Conservation (phyloP, 805 yeast genomes). For the Schwanniomyces polymorphus region DNA sequence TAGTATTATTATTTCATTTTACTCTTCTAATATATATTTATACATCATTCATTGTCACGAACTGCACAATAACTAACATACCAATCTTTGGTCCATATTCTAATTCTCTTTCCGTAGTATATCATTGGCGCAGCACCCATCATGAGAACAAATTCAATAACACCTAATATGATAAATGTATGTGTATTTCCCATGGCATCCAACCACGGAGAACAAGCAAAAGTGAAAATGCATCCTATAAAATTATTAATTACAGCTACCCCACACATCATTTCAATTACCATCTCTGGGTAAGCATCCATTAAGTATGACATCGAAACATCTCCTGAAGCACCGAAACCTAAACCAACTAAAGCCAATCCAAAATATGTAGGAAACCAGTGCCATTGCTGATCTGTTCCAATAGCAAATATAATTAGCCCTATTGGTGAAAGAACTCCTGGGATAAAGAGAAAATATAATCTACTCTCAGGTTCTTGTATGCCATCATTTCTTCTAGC, state of each 20-base stretch:
- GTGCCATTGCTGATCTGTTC: conserved; percentile 34
- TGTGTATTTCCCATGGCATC: conserved; percentile 34
- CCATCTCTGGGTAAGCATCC: conserved; percentile 43
- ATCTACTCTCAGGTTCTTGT: conserved; percentile 37
- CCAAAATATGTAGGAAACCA: conserved; percentile 41
- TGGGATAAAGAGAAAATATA: conserved; percentile 34
- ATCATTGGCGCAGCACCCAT: conserved; percentile 29
- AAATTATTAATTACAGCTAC: conserved; percentile 38
- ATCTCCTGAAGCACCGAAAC: conserved; percentile 40
- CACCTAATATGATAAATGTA: conserved; percentile 37
- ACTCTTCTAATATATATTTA: too few relatives aligned
- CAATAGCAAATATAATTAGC: conserved; percentile 36
- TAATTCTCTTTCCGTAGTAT: conserved; percentile 31
- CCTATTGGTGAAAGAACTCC: conserved; percentile 37
- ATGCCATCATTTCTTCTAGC: conserved; percentile 36
- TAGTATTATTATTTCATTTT: neutral
- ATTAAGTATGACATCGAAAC: conserved; percentile 37
- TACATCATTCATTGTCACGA: conserved; percentile 14
- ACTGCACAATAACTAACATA: conserved; percentile 28
- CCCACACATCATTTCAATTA: conserved; percentile 40
- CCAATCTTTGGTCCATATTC: conserved; percentile 33
- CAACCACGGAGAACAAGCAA: conserved; percentile 40
- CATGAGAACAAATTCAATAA: conserved; percentile 32
- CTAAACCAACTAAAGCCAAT: conserved; percentile 36
- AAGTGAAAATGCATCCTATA: conserved; percentile 38